Evolutionary conservation across 805 yeast genomes (phyloP).

Genomic region (Kodamaea restingae): DNA sequence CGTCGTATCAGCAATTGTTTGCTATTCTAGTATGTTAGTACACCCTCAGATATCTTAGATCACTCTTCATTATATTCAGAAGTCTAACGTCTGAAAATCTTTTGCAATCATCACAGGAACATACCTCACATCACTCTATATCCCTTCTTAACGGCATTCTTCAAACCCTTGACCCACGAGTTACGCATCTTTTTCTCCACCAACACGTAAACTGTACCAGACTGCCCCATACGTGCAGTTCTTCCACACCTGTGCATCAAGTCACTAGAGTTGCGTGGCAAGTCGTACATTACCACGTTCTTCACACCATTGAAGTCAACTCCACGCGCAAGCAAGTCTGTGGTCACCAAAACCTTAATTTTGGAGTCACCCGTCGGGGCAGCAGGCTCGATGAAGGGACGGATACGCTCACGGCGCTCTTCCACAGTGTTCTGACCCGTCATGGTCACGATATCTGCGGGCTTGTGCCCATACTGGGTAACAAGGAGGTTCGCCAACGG

Average conservation of each 20-base stretch:
- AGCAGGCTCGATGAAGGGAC: conserved; percentile 64
- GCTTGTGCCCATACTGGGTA: conserved; percentile 31
- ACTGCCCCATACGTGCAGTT: conserved; percentile 87
- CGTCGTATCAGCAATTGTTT: too few species aligned
- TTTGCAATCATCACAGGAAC: conserved; percentile 28
- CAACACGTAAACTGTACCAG: conserved; percentile 83
- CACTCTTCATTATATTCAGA: conserved; percentile 34
- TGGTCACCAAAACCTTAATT: conserved; percentile 73
- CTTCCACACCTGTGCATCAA: conserved; percentile 89
- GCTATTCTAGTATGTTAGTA: conserved; percentile 8
- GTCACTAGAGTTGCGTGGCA: conserved; percentile 82
- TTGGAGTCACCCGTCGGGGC: conserved; percentile 33
- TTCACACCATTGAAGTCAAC: conserved; percentile 78
- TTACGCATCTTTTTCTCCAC: conserved; percentile 64
- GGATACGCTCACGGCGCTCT: conserved; percentile 54
- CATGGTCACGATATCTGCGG: conserved; percentile 54
- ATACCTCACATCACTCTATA: conserved; percentile 8
- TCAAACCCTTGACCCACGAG: conserved; percentile 79
- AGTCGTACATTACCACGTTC: conserved; percentile 78
- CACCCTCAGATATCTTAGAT: conserved; percentile 24
- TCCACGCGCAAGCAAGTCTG: conserved; percentile 89
- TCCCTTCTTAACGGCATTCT: conserved; percentile 54
- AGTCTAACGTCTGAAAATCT: conserved; percentile 42
- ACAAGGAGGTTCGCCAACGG: conserved; percentile 54
- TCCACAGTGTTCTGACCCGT: conserved; percentile 62